Evolutionary conservation across 1,139 yeast species (phyloP), one percentile per base, ranked within the genome.

Genomic region (Protomyces inundatus): DNA sequence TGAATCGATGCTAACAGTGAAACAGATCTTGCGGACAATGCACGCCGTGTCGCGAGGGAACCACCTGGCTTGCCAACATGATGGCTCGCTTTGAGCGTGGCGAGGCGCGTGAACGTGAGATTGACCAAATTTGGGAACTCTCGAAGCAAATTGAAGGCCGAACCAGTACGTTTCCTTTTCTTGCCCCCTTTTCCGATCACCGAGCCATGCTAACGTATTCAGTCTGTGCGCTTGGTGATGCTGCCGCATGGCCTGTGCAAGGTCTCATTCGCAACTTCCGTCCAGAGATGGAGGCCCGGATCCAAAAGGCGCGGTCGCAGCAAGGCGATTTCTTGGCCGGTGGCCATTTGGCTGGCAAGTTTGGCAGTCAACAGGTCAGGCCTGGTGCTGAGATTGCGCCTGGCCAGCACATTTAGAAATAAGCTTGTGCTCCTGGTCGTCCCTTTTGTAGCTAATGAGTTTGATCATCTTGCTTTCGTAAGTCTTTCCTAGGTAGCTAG

Each of bases 21-120:
- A 39, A 5, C 16, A 42, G 48, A 14, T 87, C 95, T 9, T 88
- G 96, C 78, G 96, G 96, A 67, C 96, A 88, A 78, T 88, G 96
- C 80, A 88, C 96, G 14, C 96, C 96, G 66, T 89, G 96, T 78
- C 85, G 96, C 77, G 96, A 89, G 79, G 96, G 96, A 67, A 89
- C 96, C 56, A 86, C 95, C 39, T 88, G 93, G 88, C 79, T 88
- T 69, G 80, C 82, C 67, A 86, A 84, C 77, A 85, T 88, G 82
- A 88, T 88, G 96, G 88, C 86, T 73, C 83, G 96, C 74, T 82
- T 89, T 75, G 82, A 79, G 66, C 78, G 77, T 66, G 96, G 96
- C 59, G 93, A 87, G 79, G 95, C 95, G 60, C 81, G 82, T 67
- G 84, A 82, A 71, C 82, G 84, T 69, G 96, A 88, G 77, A 88